Evolutionary conservation across 768 basidiomycete species (phyloP), one percentile per base, ranked within the genome.

Genomic region (Clavulina sp.): DNA sequence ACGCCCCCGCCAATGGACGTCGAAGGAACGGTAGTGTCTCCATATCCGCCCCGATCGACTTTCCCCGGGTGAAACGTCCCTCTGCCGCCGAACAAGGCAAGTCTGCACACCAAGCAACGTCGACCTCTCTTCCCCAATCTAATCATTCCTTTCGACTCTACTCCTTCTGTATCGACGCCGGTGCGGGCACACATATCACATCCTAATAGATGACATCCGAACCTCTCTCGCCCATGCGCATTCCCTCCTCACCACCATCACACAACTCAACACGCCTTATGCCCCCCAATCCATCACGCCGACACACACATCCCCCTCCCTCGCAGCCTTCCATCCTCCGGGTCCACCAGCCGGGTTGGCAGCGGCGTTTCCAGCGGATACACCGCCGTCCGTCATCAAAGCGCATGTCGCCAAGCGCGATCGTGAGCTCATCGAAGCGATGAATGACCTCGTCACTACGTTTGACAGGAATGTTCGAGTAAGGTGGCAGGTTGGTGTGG

Each of bases 381-480:
- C n/a, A n/a, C n/a, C n/a, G n/a, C n/a, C n/a, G n/a, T n/a, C n/a
- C n/a, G n/a, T n/a, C n/a, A n/a, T n/a, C n/a, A n/a, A n/a, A n/a
- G n/a, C n/a, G n/a, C n/a, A n/a, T n/a, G n/a, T n/a, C n/a, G n/a
- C n/a, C n/a, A n/a, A n/a, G n/a, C 53, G 66, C 7, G 77, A 78
- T 58, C 69, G 67, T n/a, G 66, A 74, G 44, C 67, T 78, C 48
- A 70, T 81, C 23, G 78, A 81, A 21, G 60, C 72, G 9, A 80
- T 88, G 74, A 69, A 71, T 3, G 74, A 73, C 56, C 64, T 92
- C 3, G 78, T 79, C 24, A 68, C 67, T 36, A 72, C 81, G 21
- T 65, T 92, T 1, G 80, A 79, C 57, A 73, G 78, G 23, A 80
- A 80, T 58, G 61, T 84, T 41, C 74, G 83, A 13, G 80, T 95